Evolutionary conservation across 2,329 filamentous ascomycete genomes (phyloP).

Genomic region (Nothomitra cinnamomea): DNA sequence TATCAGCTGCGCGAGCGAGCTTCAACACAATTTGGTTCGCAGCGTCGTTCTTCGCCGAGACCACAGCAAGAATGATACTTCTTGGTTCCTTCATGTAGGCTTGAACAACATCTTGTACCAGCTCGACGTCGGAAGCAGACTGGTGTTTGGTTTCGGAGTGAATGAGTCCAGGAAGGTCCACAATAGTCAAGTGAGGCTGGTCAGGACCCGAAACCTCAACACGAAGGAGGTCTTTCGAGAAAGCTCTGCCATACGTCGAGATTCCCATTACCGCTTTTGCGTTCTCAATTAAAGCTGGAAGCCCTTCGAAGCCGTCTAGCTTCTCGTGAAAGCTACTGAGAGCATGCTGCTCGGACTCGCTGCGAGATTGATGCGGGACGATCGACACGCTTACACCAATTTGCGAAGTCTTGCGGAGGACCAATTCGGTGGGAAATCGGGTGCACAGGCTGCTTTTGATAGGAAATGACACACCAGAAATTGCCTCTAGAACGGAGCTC

Average conservation of each 20-base stretch:
- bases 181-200: slow-evolving; percentile 30
- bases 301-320: slow-evolving; percentile 14
- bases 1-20: slow-evolving; percentile 17
- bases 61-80: slow-evolving; percentile 30
- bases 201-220: slow-evolving; percentile 10
- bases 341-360: slow-evolving; percentile 29
- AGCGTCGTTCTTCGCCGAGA: slow-evolving; percentile 25
- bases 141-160: slow-evolving; percentile 30
- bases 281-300: slow-evolving; percentile 16
- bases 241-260: slow-evolving; percentile 5
- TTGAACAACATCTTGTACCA: slow-evolving; percentile 29
- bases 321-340: slow-evolving; percentile 26
- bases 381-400: slow-evolving; percentile 33
- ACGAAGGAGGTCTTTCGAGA: slow-evolving; percentile 10
- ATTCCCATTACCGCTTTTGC: slow-evolving; percentile 29
- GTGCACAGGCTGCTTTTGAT: slow-evolving; percentile 43
- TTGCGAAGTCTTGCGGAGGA: slow-evolving; percentile 32
- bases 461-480: slow-evolving; percentile 44
- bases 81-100: slow-evolving; percentile 24
- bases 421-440: slow-evolving; percentile 42
- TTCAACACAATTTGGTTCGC: slow-evolving; percentile 23
- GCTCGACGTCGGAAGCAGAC: slow-evolving; percentile 25
- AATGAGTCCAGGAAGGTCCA: slow-evolving; percentile 40
- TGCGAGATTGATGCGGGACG: slow-evolving; percentile 35
- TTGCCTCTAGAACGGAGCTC: slow-evolving; percentile 36